These are phyloP conservation scores for Leptographium radiaticola DNA, from an alignment of 2,329 filamentous ascomycete species.

Conservation along the genomic window DNA sequence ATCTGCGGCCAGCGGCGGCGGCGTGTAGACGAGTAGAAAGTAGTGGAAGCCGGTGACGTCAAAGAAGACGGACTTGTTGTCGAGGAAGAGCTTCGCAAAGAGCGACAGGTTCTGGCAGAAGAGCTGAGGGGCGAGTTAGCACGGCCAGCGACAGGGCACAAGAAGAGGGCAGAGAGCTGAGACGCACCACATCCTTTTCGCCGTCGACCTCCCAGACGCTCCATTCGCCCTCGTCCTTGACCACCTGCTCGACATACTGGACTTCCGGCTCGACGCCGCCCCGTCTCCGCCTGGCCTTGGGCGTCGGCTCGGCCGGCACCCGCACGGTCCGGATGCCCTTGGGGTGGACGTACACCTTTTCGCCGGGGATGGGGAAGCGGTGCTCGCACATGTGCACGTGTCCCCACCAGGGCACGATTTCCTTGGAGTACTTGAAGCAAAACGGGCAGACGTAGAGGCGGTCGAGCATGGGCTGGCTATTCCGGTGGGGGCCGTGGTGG, in stretches of 20 bases:
- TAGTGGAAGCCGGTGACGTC: conserved; percentile 91
- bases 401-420: conserved; percentile 42
- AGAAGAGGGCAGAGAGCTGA: background rate
- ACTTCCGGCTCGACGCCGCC: conserved; percentile 16
- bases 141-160: background rate
- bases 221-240: conserved; percentile 56
- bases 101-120: conserved; percentile 93
- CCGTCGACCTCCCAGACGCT: conserved; percentile 90
- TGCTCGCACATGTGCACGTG: conserved; percentile 46
- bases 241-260: conserved; percentile 28
- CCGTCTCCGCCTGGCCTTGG: conserved; percentile 24
- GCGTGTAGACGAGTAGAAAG: conserved; percentile 73
- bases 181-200: conserved; percentile 58
- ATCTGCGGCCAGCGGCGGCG: conserved; percentile 20
- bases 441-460: conserved; percentile 76
- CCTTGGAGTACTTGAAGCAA: conserved; percentile 84
- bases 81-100: conserved; percentile 93
- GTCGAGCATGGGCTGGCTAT: conserved; percentile 37
- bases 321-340: conserved; percentile 28
- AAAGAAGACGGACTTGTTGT: conserved; percentile 97
- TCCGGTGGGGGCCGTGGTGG: conserved; percentile 15
- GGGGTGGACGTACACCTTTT: conserved; percentile 58
- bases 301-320: conserved; percentile 19
- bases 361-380: conserved; percentile 44
- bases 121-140: conserved; percentile 32